phyloP scores from a whole-genome alignment of 108 stramenopile genomes.

The Skeletonema menzelii region DNA sequence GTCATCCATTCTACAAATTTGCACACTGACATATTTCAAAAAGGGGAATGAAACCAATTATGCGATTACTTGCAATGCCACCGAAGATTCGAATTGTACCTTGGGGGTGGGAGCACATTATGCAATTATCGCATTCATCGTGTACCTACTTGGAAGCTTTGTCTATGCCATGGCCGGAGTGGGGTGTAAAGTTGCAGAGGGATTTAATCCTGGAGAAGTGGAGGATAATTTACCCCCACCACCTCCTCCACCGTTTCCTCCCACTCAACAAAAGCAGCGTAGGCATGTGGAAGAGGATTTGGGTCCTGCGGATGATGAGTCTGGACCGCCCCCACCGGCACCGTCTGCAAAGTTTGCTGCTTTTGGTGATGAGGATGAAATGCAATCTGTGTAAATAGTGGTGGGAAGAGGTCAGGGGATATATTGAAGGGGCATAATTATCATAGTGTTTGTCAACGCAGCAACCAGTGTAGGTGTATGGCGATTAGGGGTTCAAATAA shows the following conservation, averaged over 20 bases:
- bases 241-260: background rate
- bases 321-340: background rate
- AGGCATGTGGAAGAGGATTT: background rate
- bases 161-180: background rate
- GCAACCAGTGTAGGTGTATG: too few species aligned
- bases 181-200: background rate
- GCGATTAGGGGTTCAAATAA: too few species aligned
- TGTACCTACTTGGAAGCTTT: background rate
- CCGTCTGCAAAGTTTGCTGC: background rate
- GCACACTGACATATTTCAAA: background rate
- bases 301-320: background rate
- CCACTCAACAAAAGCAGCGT: too few species aligned
- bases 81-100: background rate
- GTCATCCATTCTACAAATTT: background rate
- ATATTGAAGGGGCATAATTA: too few species aligned
- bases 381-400: background rate
- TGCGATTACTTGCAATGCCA: background rate
- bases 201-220: too few species aligned
- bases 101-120: background rate
- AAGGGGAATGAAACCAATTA: background rate
- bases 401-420: too few species aligned
- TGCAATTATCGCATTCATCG: background rate
- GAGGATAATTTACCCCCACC: background rate
- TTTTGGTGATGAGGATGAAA: background rate
- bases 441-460: too few species aligned